phyloP scores from a whole-genome alignment of 176 grass and related monocot genomes.

The Areca catechu region DNA sequence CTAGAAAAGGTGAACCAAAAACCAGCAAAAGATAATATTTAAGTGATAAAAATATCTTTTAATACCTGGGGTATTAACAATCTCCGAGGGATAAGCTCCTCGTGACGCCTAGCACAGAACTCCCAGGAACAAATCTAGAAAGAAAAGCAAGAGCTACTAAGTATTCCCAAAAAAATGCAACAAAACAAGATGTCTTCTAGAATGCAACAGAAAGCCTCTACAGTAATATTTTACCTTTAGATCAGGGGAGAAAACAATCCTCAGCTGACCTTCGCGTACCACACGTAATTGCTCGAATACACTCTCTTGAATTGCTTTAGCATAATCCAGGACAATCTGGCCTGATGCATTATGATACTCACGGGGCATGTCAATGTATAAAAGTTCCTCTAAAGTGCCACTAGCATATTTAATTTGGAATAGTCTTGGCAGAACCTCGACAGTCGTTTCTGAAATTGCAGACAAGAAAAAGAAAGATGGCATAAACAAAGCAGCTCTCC shows the following conservation, averaged over 20 bases:
- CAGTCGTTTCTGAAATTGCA: constrained; percentile 66
- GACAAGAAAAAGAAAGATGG: no score
- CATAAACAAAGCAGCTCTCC: no score
- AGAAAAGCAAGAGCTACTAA: neutral
- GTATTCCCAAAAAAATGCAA: neutral
- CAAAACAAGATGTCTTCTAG: neutral
- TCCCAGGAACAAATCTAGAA: constrained; percentile 89
- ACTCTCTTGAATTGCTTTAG: constrained; percentile 95
- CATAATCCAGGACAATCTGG: constrained; percentile 94
- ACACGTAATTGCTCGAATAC: constrained; percentile 93
- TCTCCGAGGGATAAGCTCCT: constrained; percentile 93
- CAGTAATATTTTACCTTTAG: constrained; percentile 58
- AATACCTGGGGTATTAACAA: constrained; percentile 82
- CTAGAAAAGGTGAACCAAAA: no score
- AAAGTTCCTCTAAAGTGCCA: constrained; percentile 86
- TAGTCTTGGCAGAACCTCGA: constrained; percentile 86
- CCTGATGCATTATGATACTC: constrained; percentile 82
- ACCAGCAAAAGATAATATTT: no score
- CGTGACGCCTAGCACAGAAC: constrained; percentile 84
- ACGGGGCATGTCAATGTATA: constrained; percentile 97
- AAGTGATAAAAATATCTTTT: neutral
- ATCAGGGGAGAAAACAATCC: constrained; percentile 95
- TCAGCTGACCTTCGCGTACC: constrained; percentile 92
- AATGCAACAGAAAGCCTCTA: neutral
- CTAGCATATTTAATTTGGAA: constrained; percentile 99